A percentile compares a stretch with the other conserved stretches of the same genome.
phyloP scores from a whole-genome alignment of 2,329 filamentous ascomycete genomes.

The Colletotrichum phormii region DNA sequence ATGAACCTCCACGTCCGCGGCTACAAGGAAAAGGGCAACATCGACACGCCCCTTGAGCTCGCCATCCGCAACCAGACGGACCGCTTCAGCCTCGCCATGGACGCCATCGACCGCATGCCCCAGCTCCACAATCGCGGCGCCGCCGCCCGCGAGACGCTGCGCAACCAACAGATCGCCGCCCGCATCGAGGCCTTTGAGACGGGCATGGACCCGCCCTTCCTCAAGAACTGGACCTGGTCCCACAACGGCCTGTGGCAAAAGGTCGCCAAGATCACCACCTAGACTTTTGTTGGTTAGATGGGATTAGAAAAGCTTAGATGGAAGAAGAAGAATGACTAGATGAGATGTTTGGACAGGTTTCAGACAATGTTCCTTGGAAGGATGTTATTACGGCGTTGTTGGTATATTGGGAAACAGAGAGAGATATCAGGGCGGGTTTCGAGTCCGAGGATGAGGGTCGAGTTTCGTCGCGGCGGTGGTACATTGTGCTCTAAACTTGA shows the following conservation, averaged over 20 bases:
- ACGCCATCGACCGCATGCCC: constrained; percentile 77
- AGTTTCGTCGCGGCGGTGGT: background rate
- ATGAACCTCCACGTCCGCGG: constrained; percentile 79
- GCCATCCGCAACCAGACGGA: constrained; percentile 84
- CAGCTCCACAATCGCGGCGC: constrained; percentile 72
- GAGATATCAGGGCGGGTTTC: background rate
- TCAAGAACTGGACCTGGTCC: constrained; percentile 76
- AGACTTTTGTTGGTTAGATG: background rate
- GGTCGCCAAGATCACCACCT: constrained; percentile 34
- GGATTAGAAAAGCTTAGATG: background rate
- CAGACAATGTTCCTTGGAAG: background rate
- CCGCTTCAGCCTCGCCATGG: constrained; percentile 80
- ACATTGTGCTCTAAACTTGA: background rate
- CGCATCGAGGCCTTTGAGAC: constrained; percentile 75
- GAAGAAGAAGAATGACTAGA: too few species aligned
- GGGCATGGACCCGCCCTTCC: constrained; percentile 75
- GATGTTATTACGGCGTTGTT: background rate
- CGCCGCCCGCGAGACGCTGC: constrained; percentile 70
- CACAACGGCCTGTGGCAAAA: constrained; percentile 54
- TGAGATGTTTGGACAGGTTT: background rate
- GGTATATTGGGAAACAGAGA: background rate
- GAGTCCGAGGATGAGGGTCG: background rate
- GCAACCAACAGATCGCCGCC: constrained; percentile 73
- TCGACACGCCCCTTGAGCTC: constrained; percentile 82
- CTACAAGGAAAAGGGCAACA: constrained; percentile 87